Evolutionary conservation across 805 yeast species (phyloP).

Genomic region (Candida quercuum): DNA sequence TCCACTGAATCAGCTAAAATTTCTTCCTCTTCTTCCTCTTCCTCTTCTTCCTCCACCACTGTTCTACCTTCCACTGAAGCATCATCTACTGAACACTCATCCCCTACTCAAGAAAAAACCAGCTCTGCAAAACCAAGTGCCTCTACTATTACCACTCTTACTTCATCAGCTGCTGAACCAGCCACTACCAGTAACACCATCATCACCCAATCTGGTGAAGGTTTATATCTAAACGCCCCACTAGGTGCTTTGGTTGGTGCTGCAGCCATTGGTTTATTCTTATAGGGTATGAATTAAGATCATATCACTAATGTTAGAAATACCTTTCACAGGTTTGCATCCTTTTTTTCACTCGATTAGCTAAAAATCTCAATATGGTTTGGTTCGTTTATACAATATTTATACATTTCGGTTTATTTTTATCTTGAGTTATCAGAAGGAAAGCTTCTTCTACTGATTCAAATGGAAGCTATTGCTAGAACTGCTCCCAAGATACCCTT

Average conservation of each 20-base stretch:
- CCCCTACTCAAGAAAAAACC: constrained; percentile 14
- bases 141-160: constrained; percentile 17
- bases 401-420: too few relatives aligned
- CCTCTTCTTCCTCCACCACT: constrained; percentile 15
- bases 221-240: constrained; percentile 31
- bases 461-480: too few relatives aligned
- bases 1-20: too few relatives aligned
- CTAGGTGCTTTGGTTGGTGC: constrained; percentile 36
- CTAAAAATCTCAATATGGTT: too few relatives aligned
- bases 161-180: constrained; percentile 13
- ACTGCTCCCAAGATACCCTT: too few relatives aligned
- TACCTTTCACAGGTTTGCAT: too few relatives aligned
- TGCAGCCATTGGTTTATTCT: constrained; percentile 21
- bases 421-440: too few relatives aligned
- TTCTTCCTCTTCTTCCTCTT: constrained; percentile 21
- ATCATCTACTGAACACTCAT: constrained; percentile 16
- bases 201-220: constrained; percentile 22
- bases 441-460: too few relatives aligned
- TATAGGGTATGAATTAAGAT: constrained; percentile 10
- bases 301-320: too few relatives aligned
- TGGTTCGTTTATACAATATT: too few relatives aligned
- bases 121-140: constrained; percentile 12
- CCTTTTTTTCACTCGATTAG: too few relatives aligned
- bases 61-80: constrained; percentile 11
- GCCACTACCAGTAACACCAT: constrained; percentile 11